Evolutionary conservation across 2,329 filamentous ascomycete species (phyloP).

Genomic region (Nemania sp.): DNA sequence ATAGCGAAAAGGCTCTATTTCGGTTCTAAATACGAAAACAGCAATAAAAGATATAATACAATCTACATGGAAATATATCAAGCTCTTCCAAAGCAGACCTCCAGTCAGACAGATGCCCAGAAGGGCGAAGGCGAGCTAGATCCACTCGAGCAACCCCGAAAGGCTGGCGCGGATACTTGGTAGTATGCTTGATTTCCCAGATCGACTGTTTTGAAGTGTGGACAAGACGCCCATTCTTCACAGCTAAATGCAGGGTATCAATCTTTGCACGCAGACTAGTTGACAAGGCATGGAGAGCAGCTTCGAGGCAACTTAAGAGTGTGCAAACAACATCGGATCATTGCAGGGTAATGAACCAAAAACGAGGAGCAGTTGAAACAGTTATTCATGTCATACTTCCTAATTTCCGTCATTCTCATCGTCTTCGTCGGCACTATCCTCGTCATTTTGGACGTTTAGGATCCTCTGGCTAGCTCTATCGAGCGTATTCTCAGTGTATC

Average conservation of each 20-base stretch:
- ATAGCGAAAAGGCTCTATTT: neutral
- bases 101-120: constrained; percentile 34
- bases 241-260: constrained; percentile 59
- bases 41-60: neutral
- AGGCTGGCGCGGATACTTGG: constrained; percentile 43
- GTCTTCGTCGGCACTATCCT: constrained; percentile 48
- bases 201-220: constrained; percentile 52
- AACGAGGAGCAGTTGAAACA: constrained; percentile 31
- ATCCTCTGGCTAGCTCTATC: constrained; percentile 83
- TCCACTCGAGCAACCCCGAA: constrained; percentile 43
- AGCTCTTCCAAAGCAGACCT: constrained; percentile 44
- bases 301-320: constrained; percentile 96
- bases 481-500: constrained; percentile 77
- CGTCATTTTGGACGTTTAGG: constrained; percentile 78
- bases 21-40: too few species aligned
- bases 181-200: constrained; percentile 52
- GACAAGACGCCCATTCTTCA: constrained; percentile 66
- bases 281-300: constrained; percentile 83
- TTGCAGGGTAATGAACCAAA: constrained; percentile 7
- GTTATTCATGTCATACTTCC: constrained; percentile 34
- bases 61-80: constrained; percentile 42
- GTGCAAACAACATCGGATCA: constrained; percentile 69
- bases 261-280: constrained; percentile 98
- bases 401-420: constrained; percentile 38
- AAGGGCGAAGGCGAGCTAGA: constrained; percentile 41